Conservation (phyloP, 108 stramenopile genomes). For the Conticribra guillardii region DNA sequence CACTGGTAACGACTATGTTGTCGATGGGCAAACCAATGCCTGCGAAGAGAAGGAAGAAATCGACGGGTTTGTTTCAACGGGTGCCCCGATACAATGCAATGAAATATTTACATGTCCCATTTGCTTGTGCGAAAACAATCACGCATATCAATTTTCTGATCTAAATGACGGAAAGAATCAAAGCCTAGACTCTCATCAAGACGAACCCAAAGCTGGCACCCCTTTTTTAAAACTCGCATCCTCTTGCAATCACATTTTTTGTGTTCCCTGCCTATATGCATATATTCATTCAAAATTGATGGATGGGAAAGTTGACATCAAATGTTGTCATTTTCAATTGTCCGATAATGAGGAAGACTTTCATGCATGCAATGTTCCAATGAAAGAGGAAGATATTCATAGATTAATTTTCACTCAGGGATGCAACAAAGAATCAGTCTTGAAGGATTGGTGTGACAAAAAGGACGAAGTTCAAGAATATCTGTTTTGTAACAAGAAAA, state of each 20-base stretch:
- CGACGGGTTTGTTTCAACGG: no score
- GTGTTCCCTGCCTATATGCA: constrained; percentile 46
- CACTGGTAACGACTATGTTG: no score
- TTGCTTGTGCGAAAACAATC: no score
- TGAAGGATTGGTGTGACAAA: constrained; percentile 1
- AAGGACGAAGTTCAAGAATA: not conserved
- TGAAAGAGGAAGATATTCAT: constrained; percentile 29
- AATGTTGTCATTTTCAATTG: constrained; percentile 31
- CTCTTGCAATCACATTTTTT: constrained; percentile 54
- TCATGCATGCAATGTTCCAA: constrained; percentile 22
- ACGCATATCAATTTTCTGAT: no score
- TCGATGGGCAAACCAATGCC: no score
- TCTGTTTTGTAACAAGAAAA: not conserved
- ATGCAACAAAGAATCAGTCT: not conserved
- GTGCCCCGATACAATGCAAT: no score
- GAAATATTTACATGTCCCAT: no score
- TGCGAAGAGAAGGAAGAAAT: no score
- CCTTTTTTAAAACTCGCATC: not conserved
- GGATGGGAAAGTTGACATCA: constrained; percentile 33
- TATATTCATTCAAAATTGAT: constrained; percentile 55
- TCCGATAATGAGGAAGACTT: constrained; percentile 10
- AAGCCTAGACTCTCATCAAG: no score
- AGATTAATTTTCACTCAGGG: constrained; percentile 19
- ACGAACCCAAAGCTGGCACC: no score
- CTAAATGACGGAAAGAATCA: no score